Base-by-base conservation (phyloP, 768 basidiomycete genomes). In the Termitomyces sp. region DNA sequence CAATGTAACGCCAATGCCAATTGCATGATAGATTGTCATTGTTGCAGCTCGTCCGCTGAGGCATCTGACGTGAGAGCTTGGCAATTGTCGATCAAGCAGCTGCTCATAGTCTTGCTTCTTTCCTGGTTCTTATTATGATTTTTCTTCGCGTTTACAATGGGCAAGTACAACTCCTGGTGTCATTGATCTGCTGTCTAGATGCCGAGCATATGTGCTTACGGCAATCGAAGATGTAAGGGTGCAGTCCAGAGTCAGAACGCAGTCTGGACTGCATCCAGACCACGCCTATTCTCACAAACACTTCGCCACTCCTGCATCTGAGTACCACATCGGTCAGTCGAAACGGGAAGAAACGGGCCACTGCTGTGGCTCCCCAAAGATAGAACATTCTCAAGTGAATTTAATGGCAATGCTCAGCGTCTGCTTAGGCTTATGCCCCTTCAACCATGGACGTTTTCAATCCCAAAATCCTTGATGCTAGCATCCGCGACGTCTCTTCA, bases 381-480 rank as follows among this genome's bases (percentile, higher is more conserved):
- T 5, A 30, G 28, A 30, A 40, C 41, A 20, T 54, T 13, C 3
- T 38, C 9, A 38, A 51, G 46, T 28, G 46, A 30, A 32, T 50
- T 35, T 33, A 43, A 43, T 30, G 28, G 28, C 40, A n/a, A 30
- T n/a, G 18, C 40, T 40, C 28, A 46, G 16, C 44, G 48, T 28
- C 43, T 32, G 10, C 35, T 30, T 9, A 8, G 40, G 18, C 9
- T 40, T 5, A 54, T 28, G n/a, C 41, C 33, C 30, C 43, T 35
- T 32, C 33, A 7, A 56, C 49, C 28, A 86, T 85, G 83, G 80
- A 79, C 68, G 75, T 86, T 60, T 89, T 90, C 75, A 89, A 89
- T 69, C 87, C 87, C 4, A 87, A 84, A 67, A 89, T 89, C 61
- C 76, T 90, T 41, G 88, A 90, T 65, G 88, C 88, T 20, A 84